phyloP scores from a whole-genome alignment of 257 asterid species.

The Petunia secreta region DNA sequence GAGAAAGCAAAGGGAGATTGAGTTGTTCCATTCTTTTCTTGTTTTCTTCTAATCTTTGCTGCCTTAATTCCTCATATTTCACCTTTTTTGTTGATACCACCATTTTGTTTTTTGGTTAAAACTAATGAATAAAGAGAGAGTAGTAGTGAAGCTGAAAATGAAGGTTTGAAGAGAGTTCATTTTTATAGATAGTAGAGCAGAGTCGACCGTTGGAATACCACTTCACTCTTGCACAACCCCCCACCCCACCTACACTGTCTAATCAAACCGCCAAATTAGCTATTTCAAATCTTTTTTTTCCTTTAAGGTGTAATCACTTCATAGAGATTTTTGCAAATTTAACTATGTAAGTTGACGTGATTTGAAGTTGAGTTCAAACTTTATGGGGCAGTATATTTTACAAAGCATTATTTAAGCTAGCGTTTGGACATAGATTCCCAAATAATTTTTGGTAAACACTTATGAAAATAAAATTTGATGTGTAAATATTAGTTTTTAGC shows the following conservation, averaged over 20 bases:
- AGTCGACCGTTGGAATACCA: constrained; percentile 76
- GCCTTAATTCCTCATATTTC: constrained; percentile 63
- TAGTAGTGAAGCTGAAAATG: not conserved
- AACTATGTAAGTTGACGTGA: no score
- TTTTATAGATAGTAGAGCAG: constrained; percentile 27
- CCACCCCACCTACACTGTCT: not conserved
- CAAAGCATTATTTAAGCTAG: no score
- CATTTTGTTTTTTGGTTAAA: constrained; percentile 40
- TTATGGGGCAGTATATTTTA: no score
- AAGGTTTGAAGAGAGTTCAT: not conserved
- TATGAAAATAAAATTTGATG: no score
- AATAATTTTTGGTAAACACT: no score
- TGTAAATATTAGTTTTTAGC: no score
- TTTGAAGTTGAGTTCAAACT: no score
- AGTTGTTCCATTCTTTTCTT: constrained; percentile 83
- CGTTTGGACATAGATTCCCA: no score
- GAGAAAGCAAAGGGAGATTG: constrained; percentile 78
- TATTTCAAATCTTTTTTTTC: not conserved
- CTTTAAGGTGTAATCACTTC: no score
- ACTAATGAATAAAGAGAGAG: not conserved
- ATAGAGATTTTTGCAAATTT: no score
- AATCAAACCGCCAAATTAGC: not conserved
- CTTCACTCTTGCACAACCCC: constrained; percentile 15
- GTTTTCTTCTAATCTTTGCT: constrained; percentile 85
- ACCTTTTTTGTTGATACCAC: constrained; percentile 46